Evolutionary conservation across 2,329 filamentous ascomycete genomes (phyloP).

Genomic region (Aspergillus brunneoviolaceus): DNA sequence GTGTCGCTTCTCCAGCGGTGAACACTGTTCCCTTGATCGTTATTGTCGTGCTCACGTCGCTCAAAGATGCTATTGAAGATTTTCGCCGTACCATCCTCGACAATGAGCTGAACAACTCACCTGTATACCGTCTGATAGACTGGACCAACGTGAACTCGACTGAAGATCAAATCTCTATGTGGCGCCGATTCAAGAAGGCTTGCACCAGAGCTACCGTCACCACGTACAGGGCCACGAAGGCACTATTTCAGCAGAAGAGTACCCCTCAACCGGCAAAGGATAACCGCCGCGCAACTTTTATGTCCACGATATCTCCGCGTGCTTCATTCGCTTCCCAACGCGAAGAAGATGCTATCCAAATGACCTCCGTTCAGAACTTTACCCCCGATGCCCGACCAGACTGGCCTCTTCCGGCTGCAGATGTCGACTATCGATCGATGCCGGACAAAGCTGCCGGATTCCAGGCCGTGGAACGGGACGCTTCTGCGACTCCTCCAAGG

Average conservation of each 20-base stretch:
- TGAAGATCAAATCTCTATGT: constrained; percentile 78
- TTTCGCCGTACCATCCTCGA: constrained; percentile 89
- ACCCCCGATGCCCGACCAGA: constrained; percentile 55
- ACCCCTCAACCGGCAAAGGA: constrained; percentile 36
- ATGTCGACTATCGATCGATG: constrained; percentile 34
- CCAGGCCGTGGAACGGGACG: constrained; percentile 24
- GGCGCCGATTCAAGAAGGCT: constrained; percentile 90
- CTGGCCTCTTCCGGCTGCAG: constrained; percentile 37
- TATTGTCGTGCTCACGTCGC: constrained; percentile 80
- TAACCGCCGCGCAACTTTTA: constrained; percentile 65
- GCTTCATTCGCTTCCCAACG: constrained; percentile 57
- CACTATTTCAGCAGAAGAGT: constrained; percentile 52
- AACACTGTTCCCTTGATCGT: constrained; percentile 90
- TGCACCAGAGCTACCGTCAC: constrained; percentile 63
- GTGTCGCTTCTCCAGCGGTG: constrained; percentile 82
- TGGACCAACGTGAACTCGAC: constrained; percentile 93
- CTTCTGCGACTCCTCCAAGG: constrained; percentile 29
- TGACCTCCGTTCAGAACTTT: constrained; percentile 91
- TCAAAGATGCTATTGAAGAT: constrained; percentile 96
- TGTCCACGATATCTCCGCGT: constrained; percentile 59
- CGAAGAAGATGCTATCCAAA: constrained; percentile 69
- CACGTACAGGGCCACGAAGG: constrained; percentile 54
- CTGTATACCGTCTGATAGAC: constrained; percentile 82
- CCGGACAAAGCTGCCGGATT: constrained; percentile 31
- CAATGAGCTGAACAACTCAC: constrained; percentile 92